phyloP scores from a whole-genome alignment of 2,329 filamentous ascomycete species.

The Cordyceps tenuipes region DNA sequence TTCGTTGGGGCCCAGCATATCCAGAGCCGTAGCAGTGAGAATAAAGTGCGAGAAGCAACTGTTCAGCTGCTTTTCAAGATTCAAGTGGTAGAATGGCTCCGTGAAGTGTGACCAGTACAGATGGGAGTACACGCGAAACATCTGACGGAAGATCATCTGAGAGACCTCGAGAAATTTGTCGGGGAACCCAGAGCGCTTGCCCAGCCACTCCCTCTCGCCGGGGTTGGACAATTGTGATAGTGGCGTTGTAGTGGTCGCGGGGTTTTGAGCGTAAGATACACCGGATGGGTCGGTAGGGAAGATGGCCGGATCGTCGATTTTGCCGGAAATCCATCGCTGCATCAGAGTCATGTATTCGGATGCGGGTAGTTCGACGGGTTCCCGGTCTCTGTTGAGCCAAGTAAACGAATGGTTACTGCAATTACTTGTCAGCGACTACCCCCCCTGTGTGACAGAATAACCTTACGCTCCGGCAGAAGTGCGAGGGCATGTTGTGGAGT shows the following conservation, averaged over 20 bases:
- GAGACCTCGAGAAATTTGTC: conserved; percentile 82
- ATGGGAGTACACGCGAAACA: conserved; percentile 97
- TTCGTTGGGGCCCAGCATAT: conserved; percentile 80
- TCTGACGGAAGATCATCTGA: conserved; percentile 91
- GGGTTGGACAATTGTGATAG: conserved; percentile 54
- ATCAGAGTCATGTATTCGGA: conserved; percentile 92
- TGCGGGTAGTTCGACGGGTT: conserved; percentile 86
- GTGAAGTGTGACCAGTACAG: conserved; percentile 95
- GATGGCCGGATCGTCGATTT: conserved; percentile 81
- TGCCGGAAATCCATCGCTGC: conserved; percentile 94
- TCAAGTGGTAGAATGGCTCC: conserved; percentile 76
- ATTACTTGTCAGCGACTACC: background rate
- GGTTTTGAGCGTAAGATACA: conserved; percentile 57
- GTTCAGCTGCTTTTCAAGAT: conserved; percentile 73
- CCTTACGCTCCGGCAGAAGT: conserved; percentile 94
- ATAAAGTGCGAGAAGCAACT: conserved; percentile 83
- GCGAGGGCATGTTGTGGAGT: conserved; percentile 71
- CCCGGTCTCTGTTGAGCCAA: conserved; percentile 82
- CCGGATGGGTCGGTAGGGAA: conserved; percentile 80
- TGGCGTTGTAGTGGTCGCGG: conserved; percentile 48
- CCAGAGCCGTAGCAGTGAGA: conserved; percentile 69
- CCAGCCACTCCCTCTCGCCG: conserved; percentile 67
- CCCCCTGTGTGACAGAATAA: background rate
- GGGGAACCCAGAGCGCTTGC: conserved; percentile 88
- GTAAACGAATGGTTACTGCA: conserved; percentile 84